Evolutionary conservation across 495 filamentous ascomycete genomes (phyloP).

Genomic region (Copromyces sp.): DNA sequence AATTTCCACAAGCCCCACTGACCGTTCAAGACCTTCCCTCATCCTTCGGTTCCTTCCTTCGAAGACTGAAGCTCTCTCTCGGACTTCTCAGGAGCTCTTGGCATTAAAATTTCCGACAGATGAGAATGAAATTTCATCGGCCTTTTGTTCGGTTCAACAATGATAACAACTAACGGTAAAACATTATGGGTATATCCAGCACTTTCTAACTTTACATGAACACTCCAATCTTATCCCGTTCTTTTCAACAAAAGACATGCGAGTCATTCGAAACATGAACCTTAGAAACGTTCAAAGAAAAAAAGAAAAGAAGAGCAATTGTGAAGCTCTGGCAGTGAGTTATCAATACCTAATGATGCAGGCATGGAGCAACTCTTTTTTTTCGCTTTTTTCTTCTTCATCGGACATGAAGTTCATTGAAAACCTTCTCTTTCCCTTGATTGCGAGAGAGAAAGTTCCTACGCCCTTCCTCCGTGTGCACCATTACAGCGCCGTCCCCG

Average conservation of each 20-base stretch:
- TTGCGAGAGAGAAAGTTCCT: not conserved
- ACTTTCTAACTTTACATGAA: not conserved
- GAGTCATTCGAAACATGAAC: not conserved
- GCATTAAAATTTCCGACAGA: not conserved
- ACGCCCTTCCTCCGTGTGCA: not conserved
- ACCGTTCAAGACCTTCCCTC: not conserved
- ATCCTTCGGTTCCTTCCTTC: not conserved
- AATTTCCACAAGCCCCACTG: not conserved
- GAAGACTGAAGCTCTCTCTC: not conserved
- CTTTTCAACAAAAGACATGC: not conserved
- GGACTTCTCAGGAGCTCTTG: not conserved
- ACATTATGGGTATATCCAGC: not conserved
- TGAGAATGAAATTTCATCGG: not conserved
- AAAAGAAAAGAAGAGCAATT: not conserved
- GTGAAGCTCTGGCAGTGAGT: not conserved
- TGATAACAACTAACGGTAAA: not conserved
- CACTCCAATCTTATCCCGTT: not conserved
- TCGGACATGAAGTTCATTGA: not conserved
- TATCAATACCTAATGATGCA: not conserved
- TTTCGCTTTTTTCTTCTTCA: not conserved
- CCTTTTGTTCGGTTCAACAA: not conserved
- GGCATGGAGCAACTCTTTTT: not conserved
- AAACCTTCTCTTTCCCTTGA: not conserved
- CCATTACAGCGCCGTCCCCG: not conserved
- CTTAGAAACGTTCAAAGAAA: not conserved